Conservation (phyloP, 2,329 filamentous ascomycete genomes). For the Teratosphaeria destructans region DNA sequence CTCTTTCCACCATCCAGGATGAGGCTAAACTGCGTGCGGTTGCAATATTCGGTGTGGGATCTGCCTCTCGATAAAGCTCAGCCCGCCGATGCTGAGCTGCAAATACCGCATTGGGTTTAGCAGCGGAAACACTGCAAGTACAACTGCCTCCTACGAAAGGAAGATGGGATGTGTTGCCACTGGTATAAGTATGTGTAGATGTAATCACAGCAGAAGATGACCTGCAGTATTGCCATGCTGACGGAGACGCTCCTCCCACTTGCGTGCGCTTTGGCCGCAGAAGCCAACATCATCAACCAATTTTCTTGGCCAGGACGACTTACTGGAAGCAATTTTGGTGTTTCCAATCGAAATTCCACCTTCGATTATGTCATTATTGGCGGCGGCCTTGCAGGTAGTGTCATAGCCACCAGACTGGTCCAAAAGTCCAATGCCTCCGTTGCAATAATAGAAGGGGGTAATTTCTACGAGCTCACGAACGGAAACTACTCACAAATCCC, state of each 20-base stretch:
- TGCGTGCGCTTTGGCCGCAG: neutral
- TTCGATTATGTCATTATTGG: slow-evolving; percentile 5
- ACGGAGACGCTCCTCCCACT: neutral
- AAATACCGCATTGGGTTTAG: neutral
- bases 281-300: neutral
- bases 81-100: neutral
- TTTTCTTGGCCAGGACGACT: neutral
- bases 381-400: slow-evolving; percentile 6
- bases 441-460: slow-evolving; percentile 14
- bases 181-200: neutral
- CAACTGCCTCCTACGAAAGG: neutral
- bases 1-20: too few species aligned
- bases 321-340: neutral
- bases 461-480: slow-evolving; percentile 10
- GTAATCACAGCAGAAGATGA: neutral
- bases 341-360: neutral
- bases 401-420: slow-evolving; percentile 12
- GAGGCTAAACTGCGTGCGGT: neutral
- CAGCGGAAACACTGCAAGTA: neutral
- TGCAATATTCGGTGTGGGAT: neutral
- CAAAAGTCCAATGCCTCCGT: slow-evolving; percentile 7
- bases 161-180: neutral
- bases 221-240: neutral
- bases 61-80: neutral
- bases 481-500: slow-evolving; percentile 6